Evolutionary conservation across 495 filamentous ascomycete species (phyloP), one percentile per base, ranked within the genome.

Genomic region (Hyaloscypha bicolor): DNA sequence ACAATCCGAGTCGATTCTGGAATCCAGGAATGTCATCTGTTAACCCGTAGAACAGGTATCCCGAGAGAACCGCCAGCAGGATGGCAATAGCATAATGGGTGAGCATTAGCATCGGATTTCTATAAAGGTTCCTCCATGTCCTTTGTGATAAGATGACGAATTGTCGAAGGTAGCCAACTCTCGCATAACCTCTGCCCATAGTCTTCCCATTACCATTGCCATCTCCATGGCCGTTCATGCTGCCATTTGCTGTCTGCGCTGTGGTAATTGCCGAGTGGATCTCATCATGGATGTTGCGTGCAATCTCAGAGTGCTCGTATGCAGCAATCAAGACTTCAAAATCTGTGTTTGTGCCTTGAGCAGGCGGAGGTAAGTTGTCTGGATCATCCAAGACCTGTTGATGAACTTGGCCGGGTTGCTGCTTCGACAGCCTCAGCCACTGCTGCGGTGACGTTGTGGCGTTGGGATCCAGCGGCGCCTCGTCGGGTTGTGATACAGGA

Each of bases 1-100:
- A 98, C 12, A 98, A 83, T 71, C 95, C 95, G n/a, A 99, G 88
- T 22, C 95, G 87, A 77, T 99, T 98, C 76, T 99, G 95, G 85
- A 99, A 99, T 55, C 95, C 96, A 65, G 91, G 88, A 74, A 99
- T 97, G 74, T 98, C 92, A 75, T 96, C 91, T 25, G 92, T 97
- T 68, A 99, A 79, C 9, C 96, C 95, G 69, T 97, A 99, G 83
- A 97, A 99, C 29, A 99, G 87, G 76, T 89, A 97, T 21, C 95
- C 95, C 37, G 93, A 93, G 60, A 99, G 88, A 31, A 97, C 94
- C 21, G 94, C 95, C 14, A 99, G 86, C 1, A 98, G 79, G 68
- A 99, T 97, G 25, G 95, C 92, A 70, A 97, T 98, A n/a, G 94
- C 94, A 76, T 99, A 99, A 80, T 99, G 95, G 0, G 96, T 97